Percentiles rank a stretch among this genome's conserved stretches.
phyloP scores from a whole-genome alignment of 805 yeast species.

The Wickerhamiella vanderwaltii region DNA sequence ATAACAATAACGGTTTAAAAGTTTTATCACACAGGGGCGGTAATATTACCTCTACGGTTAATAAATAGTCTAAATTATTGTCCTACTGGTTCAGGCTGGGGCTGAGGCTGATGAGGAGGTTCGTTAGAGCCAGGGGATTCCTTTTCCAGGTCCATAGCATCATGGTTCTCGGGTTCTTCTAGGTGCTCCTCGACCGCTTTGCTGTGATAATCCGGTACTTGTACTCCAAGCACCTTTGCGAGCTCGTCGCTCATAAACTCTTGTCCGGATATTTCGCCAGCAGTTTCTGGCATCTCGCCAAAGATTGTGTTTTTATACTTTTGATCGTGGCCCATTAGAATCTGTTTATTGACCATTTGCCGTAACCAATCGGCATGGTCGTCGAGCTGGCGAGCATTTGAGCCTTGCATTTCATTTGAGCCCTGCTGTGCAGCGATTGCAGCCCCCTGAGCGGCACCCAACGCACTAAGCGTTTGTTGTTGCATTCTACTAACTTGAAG shows the following conservation, averaged over 20 bases:
- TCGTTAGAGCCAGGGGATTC: too few relatives aligned
- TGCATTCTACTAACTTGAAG: conserved; percentile 17
- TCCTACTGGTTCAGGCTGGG: too few relatives aligned
- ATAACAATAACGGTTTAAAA: too few relatives aligned
- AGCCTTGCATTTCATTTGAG: conserved; percentile 12
- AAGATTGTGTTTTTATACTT: conserved; percentile 26
- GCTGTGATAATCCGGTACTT: too few relatives aligned
- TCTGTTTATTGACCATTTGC: conserved; percentile 24
- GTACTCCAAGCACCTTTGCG: neutral
- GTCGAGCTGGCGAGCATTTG: conserved; percentile 12
- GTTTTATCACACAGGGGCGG: too few relatives aligned
- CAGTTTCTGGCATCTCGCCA: neutral
- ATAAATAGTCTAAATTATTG: too few relatives aligned
- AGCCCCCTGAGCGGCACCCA: conserved; percentile 21
- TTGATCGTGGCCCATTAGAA: conserved; percentile 27
- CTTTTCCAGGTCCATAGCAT: too few relatives aligned
- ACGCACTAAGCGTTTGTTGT: conserved; percentile 14
- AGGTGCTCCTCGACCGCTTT: too few relatives aligned
- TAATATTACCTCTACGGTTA: too few relatives aligned
- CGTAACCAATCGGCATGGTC: conserved; percentile 26
- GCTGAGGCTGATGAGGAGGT: too few relatives aligned
- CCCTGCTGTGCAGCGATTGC: conserved; percentile 21
- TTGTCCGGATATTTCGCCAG: neutral
- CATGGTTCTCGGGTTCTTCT: too few relatives aligned
- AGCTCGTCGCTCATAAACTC: conserved; percentile 1